These are phyloP conservation scores for Pseudoscleropodium purum DNA, from an alignment of 225 moss, liverwort and hornwort species.

Conservation along the genomic window DNA sequence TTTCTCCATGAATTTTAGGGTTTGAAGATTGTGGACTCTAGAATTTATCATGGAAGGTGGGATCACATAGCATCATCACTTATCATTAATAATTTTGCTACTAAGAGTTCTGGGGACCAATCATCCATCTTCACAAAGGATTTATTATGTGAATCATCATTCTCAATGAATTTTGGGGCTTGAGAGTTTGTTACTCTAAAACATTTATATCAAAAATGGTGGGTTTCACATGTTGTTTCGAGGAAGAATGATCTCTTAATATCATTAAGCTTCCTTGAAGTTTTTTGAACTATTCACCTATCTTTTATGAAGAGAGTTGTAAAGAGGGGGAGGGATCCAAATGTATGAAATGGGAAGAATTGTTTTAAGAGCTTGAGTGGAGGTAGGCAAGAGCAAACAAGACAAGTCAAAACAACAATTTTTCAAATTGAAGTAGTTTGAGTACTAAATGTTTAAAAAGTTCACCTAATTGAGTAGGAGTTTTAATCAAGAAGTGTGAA, in stretches of 20 bases:
- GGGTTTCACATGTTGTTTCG: not conserved
- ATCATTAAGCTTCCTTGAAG: not conserved
- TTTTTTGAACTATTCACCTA: not conserved
- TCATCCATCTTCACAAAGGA: too few relatives aligned
- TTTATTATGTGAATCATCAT: not conserved
- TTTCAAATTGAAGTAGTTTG: not conserved
- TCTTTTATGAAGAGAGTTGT: not conserved
- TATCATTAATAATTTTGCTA: too few relatives aligned
- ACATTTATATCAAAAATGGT: not conserved
- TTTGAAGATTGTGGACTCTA: not conserved
- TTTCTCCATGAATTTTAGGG: not conserved
- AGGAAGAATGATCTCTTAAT: not conserved
- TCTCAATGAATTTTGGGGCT: not conserved
- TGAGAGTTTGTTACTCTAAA: accelerated
- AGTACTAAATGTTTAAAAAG: too few relatives aligned
- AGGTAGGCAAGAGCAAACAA: accelerated
- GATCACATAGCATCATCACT: too few relatives aligned
- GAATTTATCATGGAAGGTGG: too few relatives aligned
- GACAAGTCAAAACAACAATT: accelerated
- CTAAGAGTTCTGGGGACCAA: not conserved
- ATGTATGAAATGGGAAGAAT: not conserved
- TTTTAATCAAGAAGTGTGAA: not conserved
- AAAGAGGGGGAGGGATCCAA: not conserved
- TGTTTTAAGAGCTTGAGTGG: not conserved
- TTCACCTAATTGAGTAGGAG: not conserved